Base-by-base conservation (phyloP, 2,329 filamentous ascomycete species). In the Emericellopsis atlantica region DNA sequence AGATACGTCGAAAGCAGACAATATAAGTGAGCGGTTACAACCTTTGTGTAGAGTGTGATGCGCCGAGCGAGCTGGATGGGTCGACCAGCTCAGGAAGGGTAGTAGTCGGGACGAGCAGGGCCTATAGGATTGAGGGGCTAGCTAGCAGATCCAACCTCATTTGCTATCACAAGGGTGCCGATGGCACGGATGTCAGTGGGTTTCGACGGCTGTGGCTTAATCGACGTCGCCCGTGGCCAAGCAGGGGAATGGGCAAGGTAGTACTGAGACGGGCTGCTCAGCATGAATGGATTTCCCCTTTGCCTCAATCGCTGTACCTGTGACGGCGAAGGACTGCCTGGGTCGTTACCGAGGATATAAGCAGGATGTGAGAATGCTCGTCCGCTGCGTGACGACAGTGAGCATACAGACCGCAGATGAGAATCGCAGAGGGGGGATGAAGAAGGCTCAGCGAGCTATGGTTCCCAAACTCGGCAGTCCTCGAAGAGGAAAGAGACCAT, bases 21-120 rank as follows among this genome's bases (percentile, higher is more conserved):
- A 33, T 21, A 21, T 21, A 47, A 51, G 48, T 45, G 41, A 38
- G 35, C 55, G 53, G 48, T 54, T 60, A 56, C 58, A 58, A 61
- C 56, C 54, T 60, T 57, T 54, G 46, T 40, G 41, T 36, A 45
- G 49, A 45, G 51, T 46, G 45, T 45, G 42, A 43, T 43, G 43
- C 36, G 46, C 49, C 57, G 64, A 37, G 46, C 50, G 57, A 65
- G 64, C 64, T 66, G 61, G 65, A 62, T 54, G 59, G 66, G 62
- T 56, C 62, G 63, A 59, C 63, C 62, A 67, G 64, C 62, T 61
- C 52, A 56, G 64, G 56, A 56, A 54, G 48, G 52, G 55, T 53
- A 56, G 53, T 51, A 53, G 55, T 53, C 54, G 56, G 59, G 53
- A 52, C 45, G 54, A 58, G 61, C 58, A 59, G 63, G 63, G 60